Base-by-base conservation (phyloP, 2,329 filamentous ascomycete species). In the Nemania diffusa region DNA sequence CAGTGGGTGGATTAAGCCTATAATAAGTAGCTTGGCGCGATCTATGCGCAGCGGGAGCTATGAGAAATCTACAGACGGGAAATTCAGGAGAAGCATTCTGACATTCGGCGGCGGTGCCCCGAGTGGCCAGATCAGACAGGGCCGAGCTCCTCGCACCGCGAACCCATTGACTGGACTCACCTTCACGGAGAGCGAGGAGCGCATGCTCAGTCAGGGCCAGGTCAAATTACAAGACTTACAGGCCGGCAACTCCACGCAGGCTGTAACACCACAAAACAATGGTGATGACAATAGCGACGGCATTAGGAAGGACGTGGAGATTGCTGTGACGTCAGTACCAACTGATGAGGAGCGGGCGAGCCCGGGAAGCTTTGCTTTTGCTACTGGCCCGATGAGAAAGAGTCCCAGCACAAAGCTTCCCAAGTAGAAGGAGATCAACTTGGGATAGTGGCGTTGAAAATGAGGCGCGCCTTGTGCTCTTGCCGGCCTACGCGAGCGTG, bases 181-280 rank as follows among this genome's bases (percentile, higher is more conserved):
- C 0, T 79, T 81, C 62, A 82, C 72, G 5, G 79, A 80, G 69
- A 82, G 81, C 70, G 79, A 83, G 64, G 81, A 83, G 70, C 77
- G 76, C 13, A 84, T 84, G 7, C 73, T 85, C 20, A 77, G 78
- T 32, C 50, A 64, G 26, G 67, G 64, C 13, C 67, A 64, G 27
- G 80, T 81, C 55, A 77, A 83, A 72, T 73, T 82, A 52, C 72
- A 67, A 22, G 60, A 77, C 3, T 67, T 82, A 27, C 52, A 48
- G 20, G 48, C 44, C 11, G 52, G 6, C 5, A 55, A 26, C 29
- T 32, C 46, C 8, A 5, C 34, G 11, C 52, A 40, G n/a, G 50
- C 9, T n/a, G 26, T 9, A 17, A 29, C 22, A 15, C 17, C 50
- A 26, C 26, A 63, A 22, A 42, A 27, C 52, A 50, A 52, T 15